Base-by-base conservation (phyloP, 495 filamentous ascomycete species). In the Penicillium lividum region DNA sequence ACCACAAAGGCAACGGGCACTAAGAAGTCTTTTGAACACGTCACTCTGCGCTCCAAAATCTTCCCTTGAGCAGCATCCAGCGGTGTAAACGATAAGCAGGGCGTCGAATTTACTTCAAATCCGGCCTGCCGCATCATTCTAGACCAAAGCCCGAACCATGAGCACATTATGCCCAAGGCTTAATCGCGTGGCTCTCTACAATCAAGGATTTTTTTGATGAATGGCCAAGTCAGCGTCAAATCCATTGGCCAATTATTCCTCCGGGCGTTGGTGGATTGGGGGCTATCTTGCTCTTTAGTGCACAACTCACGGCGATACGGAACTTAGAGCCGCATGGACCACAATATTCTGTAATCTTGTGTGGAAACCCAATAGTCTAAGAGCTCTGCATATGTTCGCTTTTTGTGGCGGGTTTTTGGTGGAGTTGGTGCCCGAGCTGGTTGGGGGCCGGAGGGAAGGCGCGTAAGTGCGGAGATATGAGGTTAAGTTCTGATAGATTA, bases 381-480 rank as follows among this genome's bases (percentile, higher is more conserved):
- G 4, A 3, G 10, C 3, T 5, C 1, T 43, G 36, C 36, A 31
- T 49, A 16, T 29, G 16, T 7, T 13, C 28, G 44, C 22, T 28
- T 18, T 2, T 7, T 49, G 11, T 16, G 27, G 46, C 28, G 28
- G 51, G 16, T 22, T 42, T 30, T 3, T 13, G 34, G 13, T 15
- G 50, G 10, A 18, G 3, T 25, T 15, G 8, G 18, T 53, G 34
- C 50, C 51, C 51, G 13, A 43, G 27, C 44, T 42, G 49, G 49
- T 40, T 52, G 34, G 51, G 51, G 51, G 51, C 34, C 34, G 25
- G 3, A 30, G 4, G 2, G 46, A 10, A 16, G 51, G 51, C 51
- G 51, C 51, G 5, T 53, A 53, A 53, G 33, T 53, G 51, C 51
- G 51, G 51, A 29, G 51, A 53, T 53, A 53, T 42, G 34, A 42